Base-by-base conservation (phyloP, 805 yeast species). In the Hanseniaspora taiwanica region DNA sequence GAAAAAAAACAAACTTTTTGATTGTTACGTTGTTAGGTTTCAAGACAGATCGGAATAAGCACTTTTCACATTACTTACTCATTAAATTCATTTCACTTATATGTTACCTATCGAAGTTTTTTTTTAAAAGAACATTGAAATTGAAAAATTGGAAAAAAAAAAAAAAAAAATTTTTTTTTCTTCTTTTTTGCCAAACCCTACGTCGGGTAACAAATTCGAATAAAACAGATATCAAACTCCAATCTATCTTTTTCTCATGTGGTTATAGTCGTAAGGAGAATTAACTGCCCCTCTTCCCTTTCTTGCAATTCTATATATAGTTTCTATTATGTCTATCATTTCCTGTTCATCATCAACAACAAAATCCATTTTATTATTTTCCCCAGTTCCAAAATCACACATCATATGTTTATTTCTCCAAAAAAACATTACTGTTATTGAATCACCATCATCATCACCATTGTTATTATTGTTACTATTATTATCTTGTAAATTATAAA, bases 301-400 rank as follows among this genome's bases (percentile, higher is more conserved):
- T 21, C 74, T 64, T 1, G 97, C 97, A 0, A 96, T 96, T 46
- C 96, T 62, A 58, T 81, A 91, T 1, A 89, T 75, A 0, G 87
- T 79, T 53, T 91, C 98, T 9, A 91, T 63, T 23, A 91, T 81
- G 58, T 89, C 97, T 17, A 91, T 81, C 67, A 91, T 60, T 49
- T 86, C 96, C 56, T 89, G 96, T 45, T 80, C 78, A 55, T 83
- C 83, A 33, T 74, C 77, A 18, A 81, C 56, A 10, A 75, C 68
- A 59, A 89, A 89, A 54, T 85, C 86, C 64, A 91, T 65, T 66
- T 91, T 89, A 66, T 91, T 91, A 60, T 91, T 91, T 56, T 91
- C 86, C 24, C 98, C 98, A 0, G 97, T 91, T 2, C 98, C 98
- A 59, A 87, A 86, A 65, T 91, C 98, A 60, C 96, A 84, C 93